Evolutionary conservation across 2,329 filamentous ascomycete genomes (phyloP), one percentile per base, ranked within the genome.

Genomic region (Neurospora sp.): DNA sequence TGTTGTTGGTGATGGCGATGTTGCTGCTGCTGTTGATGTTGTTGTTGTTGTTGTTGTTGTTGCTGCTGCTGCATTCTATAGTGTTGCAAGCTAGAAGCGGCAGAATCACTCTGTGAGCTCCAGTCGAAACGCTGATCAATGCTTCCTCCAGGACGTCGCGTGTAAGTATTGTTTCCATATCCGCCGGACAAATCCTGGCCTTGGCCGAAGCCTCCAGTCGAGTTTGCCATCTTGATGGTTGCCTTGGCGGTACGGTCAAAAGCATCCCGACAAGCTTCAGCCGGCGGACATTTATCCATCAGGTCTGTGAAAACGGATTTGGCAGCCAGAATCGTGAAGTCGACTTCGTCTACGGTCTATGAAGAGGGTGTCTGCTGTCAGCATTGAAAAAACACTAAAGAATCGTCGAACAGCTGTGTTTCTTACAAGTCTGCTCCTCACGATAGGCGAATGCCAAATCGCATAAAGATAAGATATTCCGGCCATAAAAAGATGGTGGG

Each of bases 401-500:
- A 43, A 38, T 17, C 23, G 9, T 28, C 46, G 7, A 58, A 15
- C 23, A 33, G 8, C 3, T 5, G 52, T 33, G 33, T n/a, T n/a
- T 38, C 91, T 82, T 87, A 95, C 92, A 80, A 98, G 83, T 70
- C 92, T 89, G 78, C 91, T 93, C 76, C 95, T 88, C 67, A 98
- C 95, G 69, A 93, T 87, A 6, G 93, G 89, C 11, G 95, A 97
- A 80, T 98, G 95, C 95, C 95, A 98, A 70, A 98, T 96, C 23
- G 96, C 94, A 80, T 97, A 98, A 2, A 98, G 85, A 79, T 97
- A 98, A 33, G 95, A 97, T 71, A 98, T 90, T 81, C 94, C 95
- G 38, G 95, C 95, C 92, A 97, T 97, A 82, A 98, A 98, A 7
- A 98, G 85, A 80, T 98, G 94, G 78, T 98, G 95, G 0, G 96